Base-by-base conservation (phyloP, 805 yeast genomes). In the Nakazawaea wyomingensis region DNA sequence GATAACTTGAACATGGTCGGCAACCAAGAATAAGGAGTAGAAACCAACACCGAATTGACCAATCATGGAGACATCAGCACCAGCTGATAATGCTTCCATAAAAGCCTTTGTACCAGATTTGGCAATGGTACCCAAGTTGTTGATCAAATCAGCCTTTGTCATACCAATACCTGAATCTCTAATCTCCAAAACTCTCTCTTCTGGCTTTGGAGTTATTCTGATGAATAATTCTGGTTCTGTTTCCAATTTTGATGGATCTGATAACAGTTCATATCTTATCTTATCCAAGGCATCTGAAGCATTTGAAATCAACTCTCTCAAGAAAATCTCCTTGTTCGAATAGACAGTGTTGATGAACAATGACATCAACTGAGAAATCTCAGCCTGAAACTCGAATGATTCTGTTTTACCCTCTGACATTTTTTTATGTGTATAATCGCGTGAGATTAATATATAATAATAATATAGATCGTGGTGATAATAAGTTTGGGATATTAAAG, bases 21-120 rank as follows among this genome's bases (percentile, higher is more conserved):
- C 98, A 65, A 93, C 99, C 76, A 93, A 80, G 86, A 93, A 93
- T 56, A 91, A 78, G 44, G 99, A 93, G 84, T 93, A 93, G 91
- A 93, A 93, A 82, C 99, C 99, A 59, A 93, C 99, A 89, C 99
- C 99, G 77, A 93, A 93, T 76, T 93, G 99, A 80, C 99, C 99
- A 74, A 93, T 93, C 99, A 93, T 93, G 53, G 98, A 90, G 51
- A 93, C 97, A 69, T 93, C 99, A 50, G 99, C 99, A 74, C 99
- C 99, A 53, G 97, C 98, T 54, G 96, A 84, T 54, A 95, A 78
- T 55, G 99, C 99, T 76, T 93, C 99, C 99, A 93, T 93, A 71
- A 93, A 93, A 57, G 96, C 88, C 77, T 93, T 93, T 59, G 99
- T 93, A 75, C 99, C 99, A 54, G 99, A 93, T 76, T 93, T 93